Evolutionary conservation across 148 eudicot species (phyloP), one percentile per base, ranked within the genome.

Genomic region (Dysphania ambrosioides): DNA sequence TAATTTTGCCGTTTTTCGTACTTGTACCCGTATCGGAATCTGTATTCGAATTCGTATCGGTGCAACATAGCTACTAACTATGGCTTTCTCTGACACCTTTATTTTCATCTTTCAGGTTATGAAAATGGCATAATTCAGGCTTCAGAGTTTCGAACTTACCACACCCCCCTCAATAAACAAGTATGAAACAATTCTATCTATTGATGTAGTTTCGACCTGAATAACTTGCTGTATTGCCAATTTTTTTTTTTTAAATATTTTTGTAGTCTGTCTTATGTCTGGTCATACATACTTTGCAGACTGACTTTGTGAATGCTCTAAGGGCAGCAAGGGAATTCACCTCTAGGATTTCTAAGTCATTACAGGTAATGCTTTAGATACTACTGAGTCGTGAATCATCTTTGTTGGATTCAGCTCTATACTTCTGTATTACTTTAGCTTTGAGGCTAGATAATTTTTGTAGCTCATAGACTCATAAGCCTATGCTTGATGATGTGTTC

Each of bases 101-200:
- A 0, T 10, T 35, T 68, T 40, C 56, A 73, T 59, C 81, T 73
- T 68, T 58, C 87, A 96, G 99, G 91, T 68, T 89, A 80, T 80
- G 97, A 90, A 79, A 80, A 74, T 72, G 95, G 97, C 70, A 68
- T 91, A 65, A 89, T 96, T 80, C 83, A 59, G 67, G 97, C 99
- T 81, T 96, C 99, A 73, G 86, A 96, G 70, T 96, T 96, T 74
- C 92, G 97, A 58, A 96, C 99, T 36, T 96, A 89, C 83, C 99
- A 96, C 85, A 92, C 95, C 2, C 99, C 99, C 38, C 91, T 96
- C 42, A 96, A 89, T 89, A 87, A 96, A 77, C 99, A 96, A 82
- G 99, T 92, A 89, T 29, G 85, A 35, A 61, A 19, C 27, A 10
- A 34, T 62, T 32, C 6, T 74, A 7, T 72, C 53, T 18, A 11